A percentile compares a stretch with the other conserved stretches of the same genome.
Conservation (phyloP, 331 rosid genomes). For the Quercus phellos region DNA sequence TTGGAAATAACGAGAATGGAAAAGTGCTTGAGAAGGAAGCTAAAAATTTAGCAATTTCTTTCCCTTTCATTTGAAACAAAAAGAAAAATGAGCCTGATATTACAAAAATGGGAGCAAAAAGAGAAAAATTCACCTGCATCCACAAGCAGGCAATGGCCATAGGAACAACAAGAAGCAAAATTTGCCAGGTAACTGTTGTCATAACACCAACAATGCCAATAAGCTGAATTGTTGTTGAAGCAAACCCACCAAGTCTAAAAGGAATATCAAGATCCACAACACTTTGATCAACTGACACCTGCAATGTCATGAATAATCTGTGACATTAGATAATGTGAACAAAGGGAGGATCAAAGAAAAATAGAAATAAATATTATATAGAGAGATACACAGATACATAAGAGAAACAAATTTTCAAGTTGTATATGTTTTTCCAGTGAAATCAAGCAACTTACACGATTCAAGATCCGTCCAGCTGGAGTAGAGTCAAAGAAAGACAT, state of each 20-base stretch:
- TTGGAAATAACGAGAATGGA: neutral
- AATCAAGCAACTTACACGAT: conserved; percentile 61
- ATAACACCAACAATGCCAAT: conserved; percentile 90
- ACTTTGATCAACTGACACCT: conserved; percentile 96
- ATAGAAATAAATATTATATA: neutral
- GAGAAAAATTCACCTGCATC: conserved; percentile 79
- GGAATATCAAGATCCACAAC: conserved; percentile 99
- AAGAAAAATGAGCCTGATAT: neutral
- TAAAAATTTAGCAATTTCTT: conserved; percentile 7
- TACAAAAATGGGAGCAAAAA: conserved; percentile 4
- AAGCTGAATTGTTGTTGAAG: conserved; percentile 87
- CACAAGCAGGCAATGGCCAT: conserved; percentile 93
- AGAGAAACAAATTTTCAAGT: neutral
- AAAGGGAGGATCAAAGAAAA: neutral
- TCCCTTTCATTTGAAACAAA: neutral
- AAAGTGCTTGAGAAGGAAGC: neutral
- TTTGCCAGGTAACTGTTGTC: conserved; percentile 89
- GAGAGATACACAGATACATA: no score
- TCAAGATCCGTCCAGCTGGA: conserved; percentile 93
- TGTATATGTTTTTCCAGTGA: neutral
- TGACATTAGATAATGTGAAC: conserved; percentile 22
- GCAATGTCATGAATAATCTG: conserved; percentile 21
- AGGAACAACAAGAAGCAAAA: conserved; percentile 83
- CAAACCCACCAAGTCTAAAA: conserved; percentile 92
- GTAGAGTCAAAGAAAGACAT: conserved; percentile 98